Conservation (phyloP, 2,329 filamentous ascomycete species). For the Colletotrichum cereale region DNA sequence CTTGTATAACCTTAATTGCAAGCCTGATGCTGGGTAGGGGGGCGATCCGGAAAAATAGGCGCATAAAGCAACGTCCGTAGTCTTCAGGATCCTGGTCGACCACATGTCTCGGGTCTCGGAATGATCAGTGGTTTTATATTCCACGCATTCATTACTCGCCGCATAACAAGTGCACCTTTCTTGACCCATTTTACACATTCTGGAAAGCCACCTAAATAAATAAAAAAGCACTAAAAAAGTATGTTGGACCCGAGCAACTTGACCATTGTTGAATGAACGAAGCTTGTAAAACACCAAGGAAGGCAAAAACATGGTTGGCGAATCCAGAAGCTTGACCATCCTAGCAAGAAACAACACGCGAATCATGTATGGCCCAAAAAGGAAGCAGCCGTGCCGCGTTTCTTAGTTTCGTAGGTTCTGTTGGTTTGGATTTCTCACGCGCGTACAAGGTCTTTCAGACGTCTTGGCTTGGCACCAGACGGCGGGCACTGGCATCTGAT, state of each 20-base stretch:
- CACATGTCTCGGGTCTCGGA: background rate
- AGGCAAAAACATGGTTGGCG: conserved; percentile 8
- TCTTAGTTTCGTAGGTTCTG: conserved; percentile 3
- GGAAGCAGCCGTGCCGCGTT: background rate
- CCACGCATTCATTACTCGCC: background rate
- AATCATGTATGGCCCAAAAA: background rate
- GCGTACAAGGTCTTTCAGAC: background rate
- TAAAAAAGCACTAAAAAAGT: background rate
- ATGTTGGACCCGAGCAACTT: background rate
- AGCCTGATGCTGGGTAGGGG: background rate
- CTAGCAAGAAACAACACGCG: background rate
- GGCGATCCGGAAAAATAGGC: background rate
- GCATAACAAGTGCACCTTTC: background rate
- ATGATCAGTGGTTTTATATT: background rate
- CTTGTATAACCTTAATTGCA: background rate
- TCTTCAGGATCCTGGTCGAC: background rate
- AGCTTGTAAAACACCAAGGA: background rate
- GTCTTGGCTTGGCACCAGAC: background rate
- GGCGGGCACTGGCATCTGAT: background rate
- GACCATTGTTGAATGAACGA: background rate
- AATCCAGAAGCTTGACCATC: conserved; percentile 15
- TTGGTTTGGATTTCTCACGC: background rate
- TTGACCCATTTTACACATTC: background rate
- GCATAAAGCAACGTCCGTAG: background rate
- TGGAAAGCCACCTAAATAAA: background rate